phyloP scores from a whole-genome alignment of 257 asterid species.

The Scutellaria galericulata region DNA sequence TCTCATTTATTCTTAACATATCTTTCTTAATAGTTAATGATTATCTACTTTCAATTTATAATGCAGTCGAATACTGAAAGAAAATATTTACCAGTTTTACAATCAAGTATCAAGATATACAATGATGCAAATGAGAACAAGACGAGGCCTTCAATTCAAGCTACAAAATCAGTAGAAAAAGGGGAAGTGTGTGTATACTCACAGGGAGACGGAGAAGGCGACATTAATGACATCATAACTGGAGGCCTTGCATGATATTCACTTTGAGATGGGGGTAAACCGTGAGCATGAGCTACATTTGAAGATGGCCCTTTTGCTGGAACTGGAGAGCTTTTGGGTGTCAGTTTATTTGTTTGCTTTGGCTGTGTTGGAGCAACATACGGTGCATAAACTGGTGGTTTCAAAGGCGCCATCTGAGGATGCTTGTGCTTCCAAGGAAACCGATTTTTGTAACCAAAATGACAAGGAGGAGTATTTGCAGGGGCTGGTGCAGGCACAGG shows the following conservation, averaged over 20 bases:
- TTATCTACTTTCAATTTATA: background rate
- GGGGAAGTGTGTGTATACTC: constrained; percentile 41
- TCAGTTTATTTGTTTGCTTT: constrained; percentile 37
- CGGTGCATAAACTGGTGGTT: constrained; percentile 63
- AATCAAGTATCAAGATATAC: background rate
- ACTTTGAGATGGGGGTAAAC: constrained; percentile 61
- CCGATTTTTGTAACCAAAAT: constrained; percentile 47
- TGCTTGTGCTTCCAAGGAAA: constrained; percentile 57
- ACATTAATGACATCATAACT: constrained; percentile 49
- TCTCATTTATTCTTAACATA: background rate
- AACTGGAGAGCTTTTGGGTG: constrained; percentile 44
- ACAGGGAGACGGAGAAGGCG: constrained; percentile 79
- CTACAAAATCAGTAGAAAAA: background rate
- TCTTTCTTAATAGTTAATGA: background rate
- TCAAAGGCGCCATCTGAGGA: constrained; percentile 54
- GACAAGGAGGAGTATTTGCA: constrained; percentile 66
- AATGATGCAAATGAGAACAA: background rate
- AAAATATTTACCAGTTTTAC: background rate
- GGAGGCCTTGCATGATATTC: constrained; percentile 55
- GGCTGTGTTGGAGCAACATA: constrained; percentile 55
- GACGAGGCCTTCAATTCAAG: background rate
- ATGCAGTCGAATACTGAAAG: background rate
- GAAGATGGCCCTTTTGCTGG: constrained; percentile 64
- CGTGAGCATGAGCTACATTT: constrained; percentile 52
- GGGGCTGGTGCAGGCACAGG: constrained; percentile 61